phyloP scores from a whole-genome alignment of 352 stramenopile species.

The Globisporangium alternatum region DNA sequence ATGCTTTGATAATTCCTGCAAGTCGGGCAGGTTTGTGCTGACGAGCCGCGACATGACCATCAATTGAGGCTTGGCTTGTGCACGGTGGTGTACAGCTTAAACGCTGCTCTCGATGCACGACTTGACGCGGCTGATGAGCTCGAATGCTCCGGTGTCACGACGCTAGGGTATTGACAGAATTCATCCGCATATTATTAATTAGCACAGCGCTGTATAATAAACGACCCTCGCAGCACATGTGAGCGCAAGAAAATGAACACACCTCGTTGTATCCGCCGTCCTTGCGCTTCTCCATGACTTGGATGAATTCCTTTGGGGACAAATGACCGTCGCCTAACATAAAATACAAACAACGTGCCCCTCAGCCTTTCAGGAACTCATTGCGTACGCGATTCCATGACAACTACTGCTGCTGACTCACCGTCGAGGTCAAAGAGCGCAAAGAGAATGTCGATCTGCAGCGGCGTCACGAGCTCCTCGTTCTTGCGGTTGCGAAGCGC shows the following conservation, averaged over 20 bases:
- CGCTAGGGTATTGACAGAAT: constrained; percentile 30
- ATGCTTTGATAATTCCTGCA: not conserved
- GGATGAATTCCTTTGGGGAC: constrained; percentile 79
- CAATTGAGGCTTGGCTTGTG: not conserved
- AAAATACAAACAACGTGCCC: not conserved
- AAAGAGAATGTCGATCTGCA: constrained; percentile 87
- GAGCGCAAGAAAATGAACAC: constrained; percentile 7
- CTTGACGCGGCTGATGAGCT: constrained; percentile 63
- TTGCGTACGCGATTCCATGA: not conserved
- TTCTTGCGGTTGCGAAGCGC: constrained; percentile 55
- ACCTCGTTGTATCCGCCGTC: constrained; percentile 82
- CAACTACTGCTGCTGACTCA: constrained; percentile 17
- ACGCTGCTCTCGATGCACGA: constrained; percentile 52
- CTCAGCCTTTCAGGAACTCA: no score
- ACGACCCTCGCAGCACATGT: not conserved
- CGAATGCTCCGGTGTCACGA: constrained; percentile 72
- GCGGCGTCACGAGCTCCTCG: constrained; percentile 59
- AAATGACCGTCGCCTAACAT: constrained; percentile 64
- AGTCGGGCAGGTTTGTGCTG: not conserved
- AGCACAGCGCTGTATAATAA: not conserved
- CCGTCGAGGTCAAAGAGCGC: constrained; percentile 78
- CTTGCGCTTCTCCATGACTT: constrained; percentile 86
- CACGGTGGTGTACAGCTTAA: not conserved
- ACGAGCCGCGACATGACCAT: not conserved
- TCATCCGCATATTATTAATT: not conserved